A percentile compares a stretch with the other conserved stretches of the same genome.
Evolutionary conservation across 106 monocot genomes (phyloP).

Genomic region (Hemerocallis citrina): DNA sequence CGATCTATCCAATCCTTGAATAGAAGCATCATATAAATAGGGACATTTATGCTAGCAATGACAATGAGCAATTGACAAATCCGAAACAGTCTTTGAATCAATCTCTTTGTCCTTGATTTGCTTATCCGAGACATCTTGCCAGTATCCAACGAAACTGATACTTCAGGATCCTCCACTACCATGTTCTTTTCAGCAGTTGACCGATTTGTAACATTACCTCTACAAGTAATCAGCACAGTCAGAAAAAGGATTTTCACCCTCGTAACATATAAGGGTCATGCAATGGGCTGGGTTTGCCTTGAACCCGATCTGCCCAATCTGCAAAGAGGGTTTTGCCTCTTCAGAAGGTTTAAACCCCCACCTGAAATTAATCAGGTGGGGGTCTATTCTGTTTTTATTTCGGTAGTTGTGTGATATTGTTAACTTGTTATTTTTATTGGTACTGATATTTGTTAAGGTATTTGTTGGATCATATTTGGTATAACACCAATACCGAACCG

Average conservation of each 20-base stretch:
- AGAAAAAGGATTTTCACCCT: background rate
- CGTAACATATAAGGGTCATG: background rate
- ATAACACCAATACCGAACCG: too few relatives aligned
- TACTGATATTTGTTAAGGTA: too few relatives aligned
- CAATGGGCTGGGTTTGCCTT: too few relatives aligned
- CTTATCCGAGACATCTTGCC: constrained; percentile 20
- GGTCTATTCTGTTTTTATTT: too few relatives aligned
- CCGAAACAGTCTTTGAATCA: constrained; percentile 47
- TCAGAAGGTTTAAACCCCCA: too few relatives aligned
- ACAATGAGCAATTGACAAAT: constrained; percentile 36
- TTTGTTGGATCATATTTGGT: too few relatives aligned
- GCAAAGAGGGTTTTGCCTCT: too few relatives aligned
- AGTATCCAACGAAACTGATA: constrained; percentile 37
- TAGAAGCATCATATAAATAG: constrained; percentile 90
- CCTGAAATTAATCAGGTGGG: too few relatives aligned
- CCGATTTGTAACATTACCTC: constrained; percentile 55
- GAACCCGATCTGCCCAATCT: too few relatives aligned
- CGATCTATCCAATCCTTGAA: constrained; percentile 92
- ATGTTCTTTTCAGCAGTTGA: constrained; percentile 60
- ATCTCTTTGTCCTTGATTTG: constrained; percentile 34
- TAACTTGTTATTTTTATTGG: too few relatives aligned
- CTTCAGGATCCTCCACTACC: constrained; percentile 21
- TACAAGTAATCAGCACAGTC: constrained; percentile 9
- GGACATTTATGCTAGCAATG: constrained; percentile 66
- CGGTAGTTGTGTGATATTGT: too few relatives aligned